Base-by-base conservation (phyloP, 1,284 basidiomycete species). In the Ganoderma multipileum region DNA sequence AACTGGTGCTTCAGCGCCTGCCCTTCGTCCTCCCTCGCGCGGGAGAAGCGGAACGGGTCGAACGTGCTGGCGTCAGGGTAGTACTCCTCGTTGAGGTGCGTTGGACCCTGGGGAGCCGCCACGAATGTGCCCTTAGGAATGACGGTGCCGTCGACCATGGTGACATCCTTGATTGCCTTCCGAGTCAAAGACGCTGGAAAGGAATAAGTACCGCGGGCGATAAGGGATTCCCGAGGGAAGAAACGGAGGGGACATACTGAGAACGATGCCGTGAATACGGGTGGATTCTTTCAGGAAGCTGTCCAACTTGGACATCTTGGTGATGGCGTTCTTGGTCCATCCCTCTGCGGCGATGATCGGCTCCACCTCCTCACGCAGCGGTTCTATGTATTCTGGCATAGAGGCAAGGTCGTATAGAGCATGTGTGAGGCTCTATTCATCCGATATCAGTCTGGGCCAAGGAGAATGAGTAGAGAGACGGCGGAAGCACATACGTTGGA, bases 221-320 rank as follows among this genome's bases (percentile, higher is more conserved):
- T 16, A 8, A 9, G 36, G 5, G n/a, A 20, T 11, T 4, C 3
- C 6, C 79, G 74, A 2, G 85, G 83, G 82, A n/a, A 85, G 26
- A 20, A 39, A 57, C 12, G 42, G 23, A 70, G 44, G 8, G n/a
- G 26, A 71, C 74, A 44, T 63, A 79, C 76, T 69, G 18, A 60
- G 42, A 44, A 59, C 70, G 30, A 80, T 72, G 0, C 79, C 81
- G 47, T 80, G 80, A 52, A 81, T 67, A 9, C 86, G 79, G 65
- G 81, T 80, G 1, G 82, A 81, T 72, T 88, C 86, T 61, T 83
- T 81, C 63, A 89, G 70, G 74, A 88, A 86, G 70, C 86, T 87
- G 70, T 88, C 86, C 26, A 88, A 70, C 66, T 84, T 85, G 63
- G 77, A 75, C 81, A 88, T 81, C 64, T 83, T 84, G 18, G 72